Evolutionary conservation across 805 yeast species (phyloP).

Genomic region (Lachancea lanzarotensis): DNA sequence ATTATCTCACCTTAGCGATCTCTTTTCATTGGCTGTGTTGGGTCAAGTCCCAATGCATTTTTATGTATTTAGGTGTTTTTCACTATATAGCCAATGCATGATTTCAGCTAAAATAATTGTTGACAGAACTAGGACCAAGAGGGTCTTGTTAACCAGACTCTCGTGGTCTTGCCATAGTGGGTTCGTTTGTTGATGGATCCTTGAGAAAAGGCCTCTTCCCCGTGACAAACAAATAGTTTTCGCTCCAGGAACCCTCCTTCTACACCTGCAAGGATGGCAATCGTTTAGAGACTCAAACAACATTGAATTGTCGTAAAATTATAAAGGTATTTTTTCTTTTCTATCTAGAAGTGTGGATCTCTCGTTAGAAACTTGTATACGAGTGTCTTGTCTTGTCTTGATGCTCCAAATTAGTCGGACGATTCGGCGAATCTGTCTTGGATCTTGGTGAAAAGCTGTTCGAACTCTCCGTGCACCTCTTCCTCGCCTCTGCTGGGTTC

Average conservation of each 20-base stretch:
- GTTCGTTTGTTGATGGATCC: too few relatives aligned
- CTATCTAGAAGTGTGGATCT: not conserved
- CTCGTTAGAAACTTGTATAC: not conserved
- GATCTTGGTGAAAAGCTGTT: slow-evolving; percentile 63
- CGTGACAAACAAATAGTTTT: too few relatives aligned
- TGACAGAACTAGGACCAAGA: too few relatives aligned
- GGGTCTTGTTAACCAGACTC: too few relatives aligned
- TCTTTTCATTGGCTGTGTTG: slow-evolving; percentile 6
- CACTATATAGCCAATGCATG: slow-evolving; percentile 7
- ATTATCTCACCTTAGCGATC: slow-evolving; percentile 5
- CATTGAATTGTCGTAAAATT: not conserved
- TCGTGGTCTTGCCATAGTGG: too few relatives aligned
- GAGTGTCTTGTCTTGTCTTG: not conserved
- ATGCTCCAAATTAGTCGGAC: slow-evolving; percentile 55
- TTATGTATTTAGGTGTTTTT: slow-evolving; percentile 3
- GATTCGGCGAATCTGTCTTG: slow-evolving; percentile 94
- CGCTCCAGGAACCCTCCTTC: too few relatives aligned
- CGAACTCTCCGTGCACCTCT: slow-evolving; percentile 70
- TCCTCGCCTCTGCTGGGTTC: slow-evolving; percentile 90
- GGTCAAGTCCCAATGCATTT: slow-evolving; percentile 2
- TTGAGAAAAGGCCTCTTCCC: too few relatives aligned
- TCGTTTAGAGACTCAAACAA: not conserved
- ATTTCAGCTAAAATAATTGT: not conserved
- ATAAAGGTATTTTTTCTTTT: not conserved
- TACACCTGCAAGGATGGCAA: too few relatives aligned